phyloP scores from a whole-genome alignment of 139 green algal genomes.

The Dunaliella primolecta region DNA sequence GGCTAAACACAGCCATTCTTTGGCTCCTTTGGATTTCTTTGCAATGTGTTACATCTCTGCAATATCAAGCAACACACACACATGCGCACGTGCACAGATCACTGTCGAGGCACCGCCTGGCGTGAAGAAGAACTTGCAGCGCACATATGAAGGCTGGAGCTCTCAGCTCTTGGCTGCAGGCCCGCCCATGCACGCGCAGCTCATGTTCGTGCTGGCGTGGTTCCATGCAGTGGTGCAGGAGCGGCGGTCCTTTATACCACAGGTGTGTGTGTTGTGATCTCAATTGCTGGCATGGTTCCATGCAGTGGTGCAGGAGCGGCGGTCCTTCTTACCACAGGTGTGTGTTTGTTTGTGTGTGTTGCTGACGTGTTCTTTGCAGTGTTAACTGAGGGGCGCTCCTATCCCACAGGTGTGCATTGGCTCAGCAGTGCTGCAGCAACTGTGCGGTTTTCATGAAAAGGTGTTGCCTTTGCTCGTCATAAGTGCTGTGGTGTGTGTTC shows the following conservation, averaged over 20 bases:
- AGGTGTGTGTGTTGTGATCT: constrained; percentile 24
- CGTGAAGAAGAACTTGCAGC: constrained; percentile 79
- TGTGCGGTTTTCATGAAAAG: no score
- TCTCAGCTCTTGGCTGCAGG: constrained; percentile 40
- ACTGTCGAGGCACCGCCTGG: constrained; percentile 80
- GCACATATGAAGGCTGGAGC: constrained; percentile 67
- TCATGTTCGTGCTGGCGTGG: constrained; percentile 84
- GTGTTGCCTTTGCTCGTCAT: no score
- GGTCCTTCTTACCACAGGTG: constrained; percentile 65
- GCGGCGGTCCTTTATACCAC: constrained; percentile 69
- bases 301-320: constrained; percentile 73
- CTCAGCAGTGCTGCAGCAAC: no score
- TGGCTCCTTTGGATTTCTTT: no score
- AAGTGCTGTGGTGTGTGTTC: no score
- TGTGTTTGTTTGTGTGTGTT: constrained; percentile 14
- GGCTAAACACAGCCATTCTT: no score
- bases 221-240: constrained; percentile 82
- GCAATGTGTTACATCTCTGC: no score
- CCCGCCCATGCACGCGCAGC: constrained; percentile 55
- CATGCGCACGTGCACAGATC: constrained; percentile 39
- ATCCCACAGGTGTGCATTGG: no score
- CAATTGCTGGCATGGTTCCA: constrained; percentile 87
- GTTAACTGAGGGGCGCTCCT: constrained; percentile 69
- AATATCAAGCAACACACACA: no score
- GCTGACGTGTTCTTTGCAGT: constrained; percentile 83